A percentile compares a stretch with the other conserved stretches of the same genome.
Evolutionary conservation across 2,329 filamentous ascomycete species (phyloP).

Genomic region (Cadophora sp.): DNA sequence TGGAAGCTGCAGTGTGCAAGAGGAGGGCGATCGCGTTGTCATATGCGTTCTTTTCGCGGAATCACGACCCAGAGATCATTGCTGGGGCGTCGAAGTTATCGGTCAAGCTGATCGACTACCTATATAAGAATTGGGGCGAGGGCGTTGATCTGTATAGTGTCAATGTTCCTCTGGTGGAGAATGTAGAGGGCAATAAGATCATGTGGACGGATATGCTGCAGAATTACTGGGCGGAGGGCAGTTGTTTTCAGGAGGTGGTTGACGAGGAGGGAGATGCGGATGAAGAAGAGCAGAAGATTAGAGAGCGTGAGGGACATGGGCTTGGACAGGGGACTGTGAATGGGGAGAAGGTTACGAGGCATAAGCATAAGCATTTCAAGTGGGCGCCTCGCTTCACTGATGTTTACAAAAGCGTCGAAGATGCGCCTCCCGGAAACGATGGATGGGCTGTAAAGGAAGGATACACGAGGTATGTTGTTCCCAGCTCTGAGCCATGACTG

Average conservation of each 20-base stretch:
- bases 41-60: slow-evolving; percentile 84
- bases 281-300: slow-evolving; percentile 75
- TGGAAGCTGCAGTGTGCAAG: slow-evolving; percentile 78
- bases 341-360: slow-evolving; percentile 46
- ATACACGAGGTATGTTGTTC: slow-evolving; percentile 74
- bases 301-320: slow-evolving; percentile 63
- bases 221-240: slow-evolving; percentile 86
- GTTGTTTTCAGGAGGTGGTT: slow-evolving; percentile 84
- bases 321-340: slow-evolving; percentile 47
- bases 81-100: slow-evolving; percentile 76
- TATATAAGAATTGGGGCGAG: slow-evolving; percentile 77
- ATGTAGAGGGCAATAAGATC: slow-evolving; percentile 73
- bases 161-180: slow-evolving; percentile 85
- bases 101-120: slow-evolving; percentile 78
- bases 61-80: slow-evolving; percentile 84
- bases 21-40: slow-evolving; percentile 79
- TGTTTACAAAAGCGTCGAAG: slow-evolving; percentile 86
- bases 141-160: slow-evolving; percentile 86
- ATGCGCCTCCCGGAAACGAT: slow-evolving; percentile 81
- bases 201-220: slow-evolving; percentile 88
- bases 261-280: slow-evolving; percentile 67
- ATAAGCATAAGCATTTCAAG: slow-evolving; percentile 88
- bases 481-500: background rate
- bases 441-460: slow-evolving; percentile 92
- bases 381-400: slow-evolving; percentile 90